Percentiles rank a stretch among this genome's conserved stretches.
Evolutionary conservation across 139 green algal genomes (phyloP).

Genomic region (Coccomyxa sp.): DNA sequence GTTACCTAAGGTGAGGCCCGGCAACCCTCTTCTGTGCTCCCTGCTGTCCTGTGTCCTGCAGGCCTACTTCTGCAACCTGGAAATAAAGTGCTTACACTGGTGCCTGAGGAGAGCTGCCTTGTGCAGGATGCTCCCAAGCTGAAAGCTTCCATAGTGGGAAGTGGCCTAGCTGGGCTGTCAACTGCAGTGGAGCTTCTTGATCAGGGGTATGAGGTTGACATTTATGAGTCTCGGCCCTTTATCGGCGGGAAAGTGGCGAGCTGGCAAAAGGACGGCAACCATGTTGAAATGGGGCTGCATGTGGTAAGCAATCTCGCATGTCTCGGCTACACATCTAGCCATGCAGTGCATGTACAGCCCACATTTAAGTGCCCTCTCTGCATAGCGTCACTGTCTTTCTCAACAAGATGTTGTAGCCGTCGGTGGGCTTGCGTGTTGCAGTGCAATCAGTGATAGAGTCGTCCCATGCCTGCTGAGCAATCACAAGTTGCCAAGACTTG

Average conservation of each 20-base stretch:
- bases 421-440: too few relatives aligned
- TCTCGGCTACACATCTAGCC: neutral
- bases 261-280: conserved; percentile 89
- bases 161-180: conserved; percentile 84
- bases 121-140: conserved; percentile 21
- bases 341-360: neutral
- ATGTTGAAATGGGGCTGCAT: conserved; percentile 97
- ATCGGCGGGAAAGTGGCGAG: conserved; percentile 96
- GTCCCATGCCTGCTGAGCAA: too few relatives aligned
- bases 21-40: too few relatives aligned
- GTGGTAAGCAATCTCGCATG: conserved; percentile 72
- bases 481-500: too few relatives aligned
- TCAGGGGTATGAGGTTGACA: conserved; percentile 79
- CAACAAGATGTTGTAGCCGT: too few relatives aligned
- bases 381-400: neutral
- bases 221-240: conserved; percentile 87
- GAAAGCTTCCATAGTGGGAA: conserved; percentile 83
- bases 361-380: too few relatives aligned
- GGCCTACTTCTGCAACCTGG: neutral
- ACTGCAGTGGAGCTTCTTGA: conserved; percentile 96
- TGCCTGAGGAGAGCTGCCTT: too few relatives aligned
- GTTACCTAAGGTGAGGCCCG: conserved; percentile 45
- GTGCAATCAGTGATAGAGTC: too few relatives aligned
- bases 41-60: too few relatives aligned
- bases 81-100: neutral